Base-by-base conservation (phyloP, 1,284 basidiomycete genomes). In the Exobasidium cylindrosporum region DNA sequence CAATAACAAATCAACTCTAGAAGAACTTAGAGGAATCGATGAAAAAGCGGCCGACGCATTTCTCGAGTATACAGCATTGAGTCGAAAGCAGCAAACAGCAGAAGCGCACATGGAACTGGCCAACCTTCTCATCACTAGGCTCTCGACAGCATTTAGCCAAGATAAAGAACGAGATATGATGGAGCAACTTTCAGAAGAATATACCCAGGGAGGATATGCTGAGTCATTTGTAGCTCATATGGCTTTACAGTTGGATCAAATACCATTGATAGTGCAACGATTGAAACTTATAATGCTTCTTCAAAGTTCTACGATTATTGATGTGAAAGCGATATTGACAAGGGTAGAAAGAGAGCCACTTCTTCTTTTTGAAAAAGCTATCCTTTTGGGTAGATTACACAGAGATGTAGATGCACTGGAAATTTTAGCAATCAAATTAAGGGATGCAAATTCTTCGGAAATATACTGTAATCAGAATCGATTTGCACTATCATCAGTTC, bases 361-460 rank as follows among this genome's bases (percentile, higher is more conserved):
- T 17, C 29, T 35, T 7, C 14, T 57, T 3, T 43, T 30, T 35
- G 57, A 46, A n/a, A 24, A 46, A 44, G 43, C 59, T 21, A 40
- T 60, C 57, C 30, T 32, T n/a, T 23, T 14, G 5, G 23, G 26
- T 28, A 57, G 49, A 63, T 62, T 76, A 0, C 66, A 67, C 0
- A 63, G 62, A n/a, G 59, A 70, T 30, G 30, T 60, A 3, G 72
- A 72, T 26, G 76, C 76, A 0, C 61, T 78, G 0, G 54, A 59
- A 3, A 14, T 70, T 32, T 63, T 78, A 0, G 76, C 74, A 1
- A 23, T 74, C 32, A 52, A 44, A 7, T 60, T 76, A 13, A 53
- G 67, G 13, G 76, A 78, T 29, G 66, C 68, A 29, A 69, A 67
- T 55, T 69, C 73, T 17, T 66, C 74, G 4, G 74, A 78, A 60